A percentile compares a stretch with the other conserved stretches of the same genome.
These are phyloP conservation scores for Ophiocordyceps sinensis DNA, from an alignment of 2,329 filamentous ascomycete species.

Conservation along the genomic window DNA sequence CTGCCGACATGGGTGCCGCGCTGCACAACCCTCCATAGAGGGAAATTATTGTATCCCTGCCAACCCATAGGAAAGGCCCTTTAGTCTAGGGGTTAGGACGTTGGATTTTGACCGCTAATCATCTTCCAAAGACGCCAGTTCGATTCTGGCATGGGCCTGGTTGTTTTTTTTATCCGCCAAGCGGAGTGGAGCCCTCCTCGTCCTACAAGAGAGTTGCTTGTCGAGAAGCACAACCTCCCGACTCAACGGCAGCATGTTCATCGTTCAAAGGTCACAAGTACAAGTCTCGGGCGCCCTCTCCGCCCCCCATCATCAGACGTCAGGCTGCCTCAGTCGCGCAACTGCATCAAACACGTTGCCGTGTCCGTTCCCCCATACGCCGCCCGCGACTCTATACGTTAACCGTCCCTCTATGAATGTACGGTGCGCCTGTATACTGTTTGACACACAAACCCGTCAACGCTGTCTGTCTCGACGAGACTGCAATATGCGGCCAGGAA, in stretches of 20 bases:
- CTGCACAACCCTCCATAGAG: too few relatives aligned
- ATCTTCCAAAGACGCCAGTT: conserved; percentile 9
- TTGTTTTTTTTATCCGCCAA: conserved; percentile 3
- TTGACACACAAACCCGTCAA: background rate
- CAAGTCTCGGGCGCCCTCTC: too few relatives aligned
- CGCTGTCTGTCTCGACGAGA: background rate
- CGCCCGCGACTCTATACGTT: background rate
- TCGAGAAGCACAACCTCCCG: too few relatives aligned
- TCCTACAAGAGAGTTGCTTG: too few relatives aligned
- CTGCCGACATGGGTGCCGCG: too few relatives aligned
- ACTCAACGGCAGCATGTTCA: too few relatives aligned
- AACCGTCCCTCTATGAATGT: background rate
- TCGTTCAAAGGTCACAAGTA: too few relatives aligned
- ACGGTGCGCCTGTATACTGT: background rate
- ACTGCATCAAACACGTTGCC: too few relatives aligned
- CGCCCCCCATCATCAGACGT: too few relatives aligned
- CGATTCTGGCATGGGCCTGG: conserved; percentile 9
- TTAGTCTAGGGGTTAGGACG: conserved; percentile 12
- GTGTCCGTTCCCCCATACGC: too few relatives aligned
- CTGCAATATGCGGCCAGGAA: background rate
- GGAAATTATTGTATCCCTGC: background rate
- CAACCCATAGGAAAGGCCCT: conserved; percentile 1
- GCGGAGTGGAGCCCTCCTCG: too few relatives aligned
- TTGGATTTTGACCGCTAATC: conserved; percentile 9
- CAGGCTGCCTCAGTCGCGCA: too few relatives aligned